Base-by-base conservation (phyloP, 2,329 filamentous ascomycete genomes). In the Nigrograna mackinnonii region DNA sequence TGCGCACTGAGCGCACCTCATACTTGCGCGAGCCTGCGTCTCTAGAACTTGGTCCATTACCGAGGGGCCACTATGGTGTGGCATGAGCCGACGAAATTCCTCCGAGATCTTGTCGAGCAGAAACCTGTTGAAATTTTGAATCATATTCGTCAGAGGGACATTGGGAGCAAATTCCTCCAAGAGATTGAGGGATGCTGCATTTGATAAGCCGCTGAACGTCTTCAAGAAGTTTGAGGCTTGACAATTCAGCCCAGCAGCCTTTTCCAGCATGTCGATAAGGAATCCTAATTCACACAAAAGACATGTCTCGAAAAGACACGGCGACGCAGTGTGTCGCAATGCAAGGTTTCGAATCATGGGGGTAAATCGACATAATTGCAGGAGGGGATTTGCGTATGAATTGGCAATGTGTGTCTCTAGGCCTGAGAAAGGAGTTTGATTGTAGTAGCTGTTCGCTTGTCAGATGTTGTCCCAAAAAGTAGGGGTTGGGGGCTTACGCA, bases 251-350 rank as follows among this genome's bases (percentile, higher is more conserved):
- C 91, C 92, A 49, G 87, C 87, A 2, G 94, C 94, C 66, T 97
- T 99, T 58, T 97, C 88, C 18, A 99, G 79, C 94, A 99, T 99
- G 63, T 99, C 95, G 57, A 96, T 95, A 7, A 99, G 75, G 64
- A 94, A 99, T 1, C 94, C 94, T 52, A 99, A 78, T 69, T 99
- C 94, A 68, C 94, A 99, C 2, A 99, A 74, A 31, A 99, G 75
- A 67, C 94, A 99, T 22, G 83, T 80, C 41, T 95, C 91, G 54
- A 83, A 84, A 2, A 91, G 76, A 62, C 94, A 99, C 12, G 86
- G 82, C 6, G 88, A 89, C 1, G 94, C 90, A 1, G 91, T 87
- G 66, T 99, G 94, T 45, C 91, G 85, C 1, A 99, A 78, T 7
- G 94, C 88, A 38, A 95, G 71, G 60, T 99, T 99, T 35, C 92